Evolutionary conservation across 768 basidiomycete species (phyloP), one percentile per base, ranked within the genome.

Genomic region (Tylopilus subfusipes): DNA sequence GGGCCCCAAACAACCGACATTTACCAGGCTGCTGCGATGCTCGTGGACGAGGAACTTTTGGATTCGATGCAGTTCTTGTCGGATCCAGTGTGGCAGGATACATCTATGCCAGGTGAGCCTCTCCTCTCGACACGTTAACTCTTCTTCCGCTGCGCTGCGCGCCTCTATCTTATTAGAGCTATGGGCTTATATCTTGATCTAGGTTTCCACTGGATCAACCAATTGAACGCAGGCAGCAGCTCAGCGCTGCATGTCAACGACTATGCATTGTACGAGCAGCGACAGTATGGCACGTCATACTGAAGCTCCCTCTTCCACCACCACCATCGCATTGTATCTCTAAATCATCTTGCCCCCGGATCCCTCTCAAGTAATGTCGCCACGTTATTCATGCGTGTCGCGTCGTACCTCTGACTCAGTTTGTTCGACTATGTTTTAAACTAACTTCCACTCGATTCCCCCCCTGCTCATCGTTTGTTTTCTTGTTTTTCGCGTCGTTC

Each of bases 31-130:
- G 10, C 57, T n/a, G 75, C 82, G 1, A 72, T 85, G 59, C 76
- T 78, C 2, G 83, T 83, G 60, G 83, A 87, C 60, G 71, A 75
- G 18, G 81, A 82, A 38, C 78, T 86, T 25, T 61, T 86, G 66
- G 79, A 84, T 50, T 82, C 82, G 24, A 78, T 85, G 63, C 82
- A 84, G 59, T 77, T 81, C 29, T 65, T 86, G 62, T 72, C 76
- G 16, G 79, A 84, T 63, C 77, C 80, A 42, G 69, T 72, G 3
- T 85, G 82, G 83, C 78, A 77, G 34, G 81, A 82, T 63, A 76
- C 79, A 27, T 70, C 77, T 2, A 58, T 83, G 36, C 79, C 83
- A 62, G 79, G 84, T 85, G 57, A 60, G 80, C 66, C 5, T 21
- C 22, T 22, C n/a, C 10, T 19, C 19, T 40, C n/a, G 7, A 19